phyloP scores from a whole-genome alignment of 2,329 filamentous ascomycete genomes.

The Monilinia aucupariae region DNA sequence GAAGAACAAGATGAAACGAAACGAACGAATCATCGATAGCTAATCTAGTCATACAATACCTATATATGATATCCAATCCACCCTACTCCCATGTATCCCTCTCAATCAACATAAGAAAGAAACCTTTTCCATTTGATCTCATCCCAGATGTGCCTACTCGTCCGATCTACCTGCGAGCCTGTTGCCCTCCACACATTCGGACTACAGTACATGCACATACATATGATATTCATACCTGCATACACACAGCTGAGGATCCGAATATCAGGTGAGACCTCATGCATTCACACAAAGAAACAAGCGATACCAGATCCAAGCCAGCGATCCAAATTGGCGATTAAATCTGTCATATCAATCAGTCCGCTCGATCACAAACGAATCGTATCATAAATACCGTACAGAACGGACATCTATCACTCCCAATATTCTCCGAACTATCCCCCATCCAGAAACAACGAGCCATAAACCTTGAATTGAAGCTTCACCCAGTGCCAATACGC shows the following conservation, averaged over 20 bases:
- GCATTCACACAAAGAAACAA: not conserved
- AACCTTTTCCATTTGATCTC: not conserved
- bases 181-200: not conserved
- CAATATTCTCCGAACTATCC: not conserved
- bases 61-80: not conserved
- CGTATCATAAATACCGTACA: not conserved
- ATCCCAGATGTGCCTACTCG: not conserved
- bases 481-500: not conserved
- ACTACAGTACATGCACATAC: not conserved
- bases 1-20: conserved; percentile 3
- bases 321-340: not conserved
- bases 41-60: not conserved
- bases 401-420: not conserved
- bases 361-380: not conserved
- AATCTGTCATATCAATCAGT: conserved; percentile 1
- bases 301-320: not conserved
- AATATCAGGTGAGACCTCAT: no score
- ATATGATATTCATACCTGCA: not conserved
- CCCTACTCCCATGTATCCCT: not conserved
- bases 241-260: no score
- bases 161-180: conserved; percentile 2
- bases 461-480: not conserved
- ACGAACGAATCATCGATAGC: not conserved
- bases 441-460: not conserved
- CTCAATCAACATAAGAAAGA: not conserved